Conservation (phyloP, 225 moss, liverwort and hornwort species). For the Marchantia polymorpha region DNA sequence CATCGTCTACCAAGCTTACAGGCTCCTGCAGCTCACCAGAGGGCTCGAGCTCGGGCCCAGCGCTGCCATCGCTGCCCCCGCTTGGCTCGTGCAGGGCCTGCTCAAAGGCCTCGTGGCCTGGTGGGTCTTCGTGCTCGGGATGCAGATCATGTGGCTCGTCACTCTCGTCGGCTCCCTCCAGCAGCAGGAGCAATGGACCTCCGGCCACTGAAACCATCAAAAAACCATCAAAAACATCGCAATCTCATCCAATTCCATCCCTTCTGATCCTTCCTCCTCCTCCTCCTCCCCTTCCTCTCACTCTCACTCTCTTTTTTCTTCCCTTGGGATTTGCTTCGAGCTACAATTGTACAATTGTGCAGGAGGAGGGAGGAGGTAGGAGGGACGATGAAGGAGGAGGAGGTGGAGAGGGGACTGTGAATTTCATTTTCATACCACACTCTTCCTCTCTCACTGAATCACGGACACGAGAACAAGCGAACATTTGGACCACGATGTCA, state of each 20-base stretch:
- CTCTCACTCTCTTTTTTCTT: background rate
- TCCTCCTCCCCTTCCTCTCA: background rate
- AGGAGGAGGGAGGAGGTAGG: background rate
- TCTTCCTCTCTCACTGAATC: background rate
- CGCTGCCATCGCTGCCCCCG: slow-evolving; percentile 35
- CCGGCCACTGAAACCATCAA: background rate
- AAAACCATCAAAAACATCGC: background rate
- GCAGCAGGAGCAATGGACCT: slow-evolving; percentile 3
- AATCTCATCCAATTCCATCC: background rate
- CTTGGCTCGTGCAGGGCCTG: slow-evolving; percentile 37
- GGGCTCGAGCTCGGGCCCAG: slow-evolving; percentile 34
- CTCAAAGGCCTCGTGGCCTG: slow-evolving; percentile 41
- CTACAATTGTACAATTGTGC: background rate
- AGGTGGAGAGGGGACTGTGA: background rate
- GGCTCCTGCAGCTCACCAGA: slow-evolving; percentile 43
- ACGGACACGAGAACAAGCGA: background rate
- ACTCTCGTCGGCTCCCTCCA: slow-evolving; percentile 40
- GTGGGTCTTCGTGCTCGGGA: slow-evolving; percentile 51
- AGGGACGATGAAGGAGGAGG: background rate
- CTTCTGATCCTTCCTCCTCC: background rate
- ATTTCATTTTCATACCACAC: background rate
- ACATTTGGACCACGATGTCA: background rate
- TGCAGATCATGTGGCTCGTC: slow-evolving; percentile 49
- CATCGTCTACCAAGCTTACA: slow-evolving; percentile 45
- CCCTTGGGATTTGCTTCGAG: background rate